phyloP scores from a whole-genome alignment of 2,329 filamentous ascomycete genomes.

The Trichoderma cornu-damae region DNA sequence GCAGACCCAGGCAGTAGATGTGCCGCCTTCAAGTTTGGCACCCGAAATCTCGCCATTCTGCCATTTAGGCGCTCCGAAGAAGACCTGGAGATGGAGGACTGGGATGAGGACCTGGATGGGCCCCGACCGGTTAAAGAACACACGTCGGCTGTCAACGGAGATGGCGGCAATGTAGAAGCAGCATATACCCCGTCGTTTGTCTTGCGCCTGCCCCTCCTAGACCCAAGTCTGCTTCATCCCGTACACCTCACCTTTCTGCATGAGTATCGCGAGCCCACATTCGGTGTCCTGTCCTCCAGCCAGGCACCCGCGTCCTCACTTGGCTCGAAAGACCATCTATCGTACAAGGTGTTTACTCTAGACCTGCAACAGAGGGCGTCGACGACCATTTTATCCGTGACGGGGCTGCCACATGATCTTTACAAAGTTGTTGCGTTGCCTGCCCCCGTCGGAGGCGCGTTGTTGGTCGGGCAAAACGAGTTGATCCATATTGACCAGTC shows the following conservation, averaged over 20 bases:
- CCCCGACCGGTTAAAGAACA: slow-evolving; percentile 51
- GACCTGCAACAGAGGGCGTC: slow-evolving; percentile 91
- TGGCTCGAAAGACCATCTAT: slow-evolving; percentile 77
- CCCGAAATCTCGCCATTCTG: slow-evolving; percentile 83
- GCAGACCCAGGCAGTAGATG: slow-evolving; percentile 91
- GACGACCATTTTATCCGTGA: slow-evolving; percentile 83
- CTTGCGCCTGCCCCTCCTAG: slow-evolving; percentile 79
- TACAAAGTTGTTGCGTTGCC: slow-evolving; percentile 78
- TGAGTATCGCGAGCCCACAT: slow-evolving; percentile 96
- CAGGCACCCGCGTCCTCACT: slow-evolving; percentile 69
- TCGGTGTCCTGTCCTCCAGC: slow-evolving; percentile 84
- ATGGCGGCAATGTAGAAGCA: slow-evolving; percentile 44
- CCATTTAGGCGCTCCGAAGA: slow-evolving; percentile 84
- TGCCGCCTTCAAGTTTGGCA: slow-evolving; percentile 87
- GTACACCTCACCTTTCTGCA: slow-evolving; percentile 89
- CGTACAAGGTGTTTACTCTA: slow-evolving; percentile 91
- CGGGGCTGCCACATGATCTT: slow-evolving; percentile 79
- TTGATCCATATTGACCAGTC: slow-evolving; percentile 94
- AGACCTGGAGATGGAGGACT: slow-evolving; percentile 87
- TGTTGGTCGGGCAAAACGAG: slow-evolving; percentile 84
- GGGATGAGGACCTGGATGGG: slow-evolving; percentile 75
- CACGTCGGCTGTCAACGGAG: slow-evolving; percentile 33
- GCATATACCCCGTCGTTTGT: slow-evolving; percentile 92
- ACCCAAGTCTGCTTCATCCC: slow-evolving; percentile 80
- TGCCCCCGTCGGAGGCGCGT: slow-evolving; percentile 78